These are phyloP conservation scores for Fusarium odoratissimum DNA, from an alignment of 2,329 filamentous ascomycete genomes.

Conservation along the genomic window DNA sequence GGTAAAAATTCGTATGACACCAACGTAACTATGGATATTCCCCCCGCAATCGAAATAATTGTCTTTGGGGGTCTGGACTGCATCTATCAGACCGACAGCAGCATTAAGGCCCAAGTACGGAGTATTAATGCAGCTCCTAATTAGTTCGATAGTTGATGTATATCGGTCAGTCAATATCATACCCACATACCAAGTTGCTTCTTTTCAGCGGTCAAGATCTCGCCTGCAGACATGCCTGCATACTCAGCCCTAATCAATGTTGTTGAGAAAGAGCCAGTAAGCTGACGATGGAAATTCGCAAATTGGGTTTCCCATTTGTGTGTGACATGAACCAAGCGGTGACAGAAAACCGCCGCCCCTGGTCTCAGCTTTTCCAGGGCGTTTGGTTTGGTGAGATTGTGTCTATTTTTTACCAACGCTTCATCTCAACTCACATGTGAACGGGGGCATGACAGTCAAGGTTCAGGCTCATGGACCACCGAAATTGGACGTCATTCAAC, in stretches of 20 bases:
- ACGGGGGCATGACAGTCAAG: conserved; percentile 34
- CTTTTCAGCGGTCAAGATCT: conserved; percentile 40
- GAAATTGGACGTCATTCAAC: conserved; percentile 48
- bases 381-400: background rate
- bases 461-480: conserved; percentile 33
- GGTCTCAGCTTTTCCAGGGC: conserved; percentile 33
- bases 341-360: conserved; percentile 28
- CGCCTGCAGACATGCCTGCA: background rate
- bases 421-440: conserved; percentile 16
- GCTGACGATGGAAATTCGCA: conserved; percentile 31
- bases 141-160: background rate
- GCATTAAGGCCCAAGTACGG: conserved; percentile 23
- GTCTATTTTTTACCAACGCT: conserved; percentile 4
- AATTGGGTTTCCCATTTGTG: conserved; percentile 35
- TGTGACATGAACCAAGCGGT: conserved; percentile 26
- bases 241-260: conserved; percentile 32
- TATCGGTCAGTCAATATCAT: conserved; percentile 14
- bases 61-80: conserved; percentile 20
- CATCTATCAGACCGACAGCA: conserved; percentile 19
- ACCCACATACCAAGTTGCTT: conserved; percentile 28
- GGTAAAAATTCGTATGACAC: conserved; percentile 1
- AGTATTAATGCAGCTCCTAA: conserved; percentile 10
- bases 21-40: conserved; percentile 12
- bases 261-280: conserved; percentile 28
- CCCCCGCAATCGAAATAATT: conserved; percentile 29